Evolutionary conservation across 2,329 filamentous ascomycete genomes (phyloP).

Genomic region (Canariomyces notabilis): DNA sequence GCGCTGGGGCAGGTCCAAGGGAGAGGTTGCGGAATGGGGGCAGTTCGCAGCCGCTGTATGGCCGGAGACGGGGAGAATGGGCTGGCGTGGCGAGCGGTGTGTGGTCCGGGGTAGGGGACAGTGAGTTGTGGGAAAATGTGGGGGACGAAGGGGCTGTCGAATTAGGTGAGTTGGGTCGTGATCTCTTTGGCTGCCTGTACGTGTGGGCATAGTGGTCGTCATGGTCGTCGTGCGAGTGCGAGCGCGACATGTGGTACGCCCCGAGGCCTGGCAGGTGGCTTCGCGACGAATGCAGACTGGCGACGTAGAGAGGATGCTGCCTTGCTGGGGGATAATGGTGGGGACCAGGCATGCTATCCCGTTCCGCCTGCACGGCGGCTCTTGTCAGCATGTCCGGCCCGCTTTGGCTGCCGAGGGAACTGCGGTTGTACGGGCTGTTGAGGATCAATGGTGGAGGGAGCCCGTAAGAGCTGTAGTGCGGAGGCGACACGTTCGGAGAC

Average conservation of each 20-base stretch:
- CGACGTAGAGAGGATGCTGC: conserved; percentile 52
- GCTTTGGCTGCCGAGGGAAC: conserved; percentile 36
- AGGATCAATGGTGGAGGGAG: conserved; percentile 42
- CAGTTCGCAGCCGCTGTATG: conserved; percentile 71
- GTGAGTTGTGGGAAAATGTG: conserved; percentile 91
- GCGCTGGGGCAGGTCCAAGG: conserved; percentile 50
- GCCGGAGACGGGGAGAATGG: conserved; percentile 85
- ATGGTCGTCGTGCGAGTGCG: conserved; percentile 74
- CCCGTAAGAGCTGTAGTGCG: conserved; percentile 74
- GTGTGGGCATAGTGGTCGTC: conserved; percentile 70
- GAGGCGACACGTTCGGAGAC: conserved; percentile 94
- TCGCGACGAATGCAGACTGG: conserved; percentile 45
- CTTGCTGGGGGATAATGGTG: conserved; percentile 43
- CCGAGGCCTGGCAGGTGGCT: conserved; percentile 70
- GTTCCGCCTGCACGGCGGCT: conserved; percentile 57
- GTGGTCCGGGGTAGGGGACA: conserved; percentile 93
- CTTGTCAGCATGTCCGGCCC: conserved; percentile 55
- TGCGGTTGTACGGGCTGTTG: conserved; percentile 47
- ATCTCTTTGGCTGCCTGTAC: conserved; percentile 75
- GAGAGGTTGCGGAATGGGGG: conserved; percentile 71
- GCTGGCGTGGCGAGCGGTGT: conserved; percentile 97
- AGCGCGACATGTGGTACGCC: conserved; percentile 90
- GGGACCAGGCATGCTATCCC: conserved; percentile 44
- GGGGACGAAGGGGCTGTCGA: conserved; percentile 94
- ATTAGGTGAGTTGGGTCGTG: conserved; percentile 87